Percentiles rank a stretch among this genome's conserved stretches.
These are phyloP conservation scores for Zasmidium citrigriseum DNA, from an alignment of 2,329 filamentous ascomycete species.

Conservation along the genomic window DNA sequence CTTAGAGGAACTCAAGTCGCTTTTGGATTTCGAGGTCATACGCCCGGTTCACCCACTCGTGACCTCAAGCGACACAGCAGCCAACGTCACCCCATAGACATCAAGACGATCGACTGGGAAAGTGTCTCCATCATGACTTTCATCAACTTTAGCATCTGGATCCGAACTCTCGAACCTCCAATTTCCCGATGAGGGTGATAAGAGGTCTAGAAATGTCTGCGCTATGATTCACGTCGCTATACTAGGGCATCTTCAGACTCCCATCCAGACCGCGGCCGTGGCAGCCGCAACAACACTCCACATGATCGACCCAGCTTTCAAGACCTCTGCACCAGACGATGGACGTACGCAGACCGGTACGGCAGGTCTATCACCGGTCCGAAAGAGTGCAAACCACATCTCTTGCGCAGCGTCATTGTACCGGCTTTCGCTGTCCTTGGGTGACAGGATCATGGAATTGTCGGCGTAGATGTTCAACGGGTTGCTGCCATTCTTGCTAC, in stretches of 20 bases:
- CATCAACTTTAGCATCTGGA: no score
- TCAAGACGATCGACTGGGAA: no score
- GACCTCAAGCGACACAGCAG: no score
- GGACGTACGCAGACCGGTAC: not conserved
- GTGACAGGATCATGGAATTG: not conserved
- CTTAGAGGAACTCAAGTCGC: no score
- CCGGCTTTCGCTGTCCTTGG: not conserved
- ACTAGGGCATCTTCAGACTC: not conserved
- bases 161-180: no score
- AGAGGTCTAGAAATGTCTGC: no score
- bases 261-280: not conserved
- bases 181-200: no score
- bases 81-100: no score
- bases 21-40: no score
- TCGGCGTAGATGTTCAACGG: not conserved
- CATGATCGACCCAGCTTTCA: not conserved
- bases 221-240: no score
- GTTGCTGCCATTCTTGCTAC: not conserved
- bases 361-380: not conserved
- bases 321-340: not conserved
- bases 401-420: not conserved
- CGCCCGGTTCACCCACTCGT: no score
- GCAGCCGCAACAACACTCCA: not conserved
- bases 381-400: not conserved
- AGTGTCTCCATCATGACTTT: no score